Evolutionary conservation across 495 filamentous ascomycete species (phyloP).

Genomic region (Trichocladium uniseriatum): DNA sequence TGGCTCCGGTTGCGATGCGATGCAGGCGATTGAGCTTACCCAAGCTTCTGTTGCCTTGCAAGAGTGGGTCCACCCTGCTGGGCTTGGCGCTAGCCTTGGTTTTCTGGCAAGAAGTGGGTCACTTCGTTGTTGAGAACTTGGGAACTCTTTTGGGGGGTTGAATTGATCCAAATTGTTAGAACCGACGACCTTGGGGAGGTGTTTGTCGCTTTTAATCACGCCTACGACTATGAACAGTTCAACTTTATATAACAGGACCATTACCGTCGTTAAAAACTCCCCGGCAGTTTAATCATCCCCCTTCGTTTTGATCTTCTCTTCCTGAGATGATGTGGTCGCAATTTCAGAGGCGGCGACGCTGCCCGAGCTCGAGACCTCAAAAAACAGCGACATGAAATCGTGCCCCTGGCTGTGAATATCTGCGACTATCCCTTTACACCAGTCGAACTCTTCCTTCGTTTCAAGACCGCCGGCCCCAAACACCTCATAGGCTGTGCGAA

Average conservation of each 20-base stretch:
- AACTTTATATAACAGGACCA: no score
- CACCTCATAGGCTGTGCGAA: conserved; percentile 14
- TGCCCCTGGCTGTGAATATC: not conserved
- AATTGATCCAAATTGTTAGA: no score
- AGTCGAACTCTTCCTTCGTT: conserved; percentile 8
- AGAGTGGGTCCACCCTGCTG: conserved; percentile 2
- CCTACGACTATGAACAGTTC: no score
- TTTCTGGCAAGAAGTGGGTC: not conserved
- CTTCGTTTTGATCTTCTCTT: no score
- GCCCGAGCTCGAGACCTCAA: not conserved
- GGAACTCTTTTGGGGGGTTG: no score
- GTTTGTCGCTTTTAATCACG: no score
- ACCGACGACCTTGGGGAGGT: no score
- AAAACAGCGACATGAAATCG: conserved; percentile 11
- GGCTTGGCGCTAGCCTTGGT: conserved; percentile 1
- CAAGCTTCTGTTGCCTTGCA: conserved; percentile 18
- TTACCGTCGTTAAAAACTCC: no score
- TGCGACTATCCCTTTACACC: conserved; percentile 11
- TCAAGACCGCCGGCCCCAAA: conserved; percentile 5
- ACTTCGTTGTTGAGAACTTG: no score
- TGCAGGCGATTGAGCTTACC: conserved; percentile 10
- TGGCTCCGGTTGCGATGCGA: conserved; percentile 1
- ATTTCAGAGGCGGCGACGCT: no score
- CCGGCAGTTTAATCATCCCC: no score
- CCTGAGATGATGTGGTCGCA: no score